Percentiles rank a stretch among this genome's conserved stretches.
These are phyloP conservation scores for Debaryomyces maramus DNA, from an alignment of 805 yeast species.

Conservation along the genomic window DNA sequence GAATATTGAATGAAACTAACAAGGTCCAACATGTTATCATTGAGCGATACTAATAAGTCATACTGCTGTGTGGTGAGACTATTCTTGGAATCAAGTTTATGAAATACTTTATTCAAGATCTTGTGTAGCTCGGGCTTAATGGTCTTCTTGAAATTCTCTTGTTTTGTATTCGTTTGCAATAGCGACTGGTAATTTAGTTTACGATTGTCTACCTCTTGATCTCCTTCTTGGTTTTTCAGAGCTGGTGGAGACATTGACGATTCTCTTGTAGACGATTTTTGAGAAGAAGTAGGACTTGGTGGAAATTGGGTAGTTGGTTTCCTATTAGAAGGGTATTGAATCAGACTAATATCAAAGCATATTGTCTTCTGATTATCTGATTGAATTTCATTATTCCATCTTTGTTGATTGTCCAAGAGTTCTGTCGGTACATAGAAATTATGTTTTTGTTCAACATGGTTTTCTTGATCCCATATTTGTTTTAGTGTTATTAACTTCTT, in stretches of 20 bases:
- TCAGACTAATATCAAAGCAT: constrained; percentile 39
- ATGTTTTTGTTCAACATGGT: constrained; percentile 30
- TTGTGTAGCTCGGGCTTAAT: constrained; percentile 31
- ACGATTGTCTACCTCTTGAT: constrained; percentile 5
- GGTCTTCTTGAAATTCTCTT: constrained; percentile 14
- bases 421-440: constrained; percentile 41
- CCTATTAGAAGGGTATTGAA: constrained; percentile 13
- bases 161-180: constrained; percentile 13
- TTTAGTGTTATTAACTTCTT: constrained; percentile 35
- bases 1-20: constrained; percentile 21
- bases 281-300: constrained; percentile 14
- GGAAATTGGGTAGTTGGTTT: constrained; percentile 1
- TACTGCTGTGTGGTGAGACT: constrained; percentile 33
- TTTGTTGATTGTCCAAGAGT: constrained; percentile 29
- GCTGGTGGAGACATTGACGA: constrained; percentile 20
- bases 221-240: constrained; percentile 8
- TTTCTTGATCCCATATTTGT: constrained; percentile 40
- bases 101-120: constrained; percentile 43
- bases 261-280: constrained; percentile 18
- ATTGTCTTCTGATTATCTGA: constrained; percentile 15
- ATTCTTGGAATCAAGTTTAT: constrained; percentile 34
- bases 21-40: constrained; percentile 31
- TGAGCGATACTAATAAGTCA: constrained; percentile 38
- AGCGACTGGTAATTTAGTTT: constrained; percentile 9
- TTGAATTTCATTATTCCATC: constrained; percentile 22